Evolutionary conservation across 305 asterid genomes (phyloP), one percentile per base, ranked within the genome.

Genomic region (Fraxinus paxiana): DNA sequence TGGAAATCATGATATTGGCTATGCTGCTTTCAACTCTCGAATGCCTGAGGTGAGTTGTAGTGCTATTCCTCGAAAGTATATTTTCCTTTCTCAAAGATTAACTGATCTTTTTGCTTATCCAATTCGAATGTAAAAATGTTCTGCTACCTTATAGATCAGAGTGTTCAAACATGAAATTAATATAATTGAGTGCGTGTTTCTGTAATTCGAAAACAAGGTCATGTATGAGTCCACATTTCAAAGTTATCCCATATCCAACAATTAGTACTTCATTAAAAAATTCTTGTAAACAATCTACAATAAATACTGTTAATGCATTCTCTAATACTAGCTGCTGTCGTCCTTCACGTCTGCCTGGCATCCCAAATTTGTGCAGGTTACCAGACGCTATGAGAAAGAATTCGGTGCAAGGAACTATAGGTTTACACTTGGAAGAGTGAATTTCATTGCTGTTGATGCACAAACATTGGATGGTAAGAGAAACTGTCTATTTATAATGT

Each of bases 1-100:
- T 80, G 99, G 99, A 79, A 96, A 96, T 88, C 99, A 96, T 89
- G 99, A 96, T 82, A 88, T 85, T 26, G 98, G 98, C 34, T 96
- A 96, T 79, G 82, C 95, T 54, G 91, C 94, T 88, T 78, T 86
- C 81, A 87, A 84, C 89, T 87, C 95, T 28, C 92, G 56, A 30
- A 83, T 85, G 80, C 94, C 97, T 22, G 91, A 92, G 95, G 98
- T 96, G 84, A 41, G 79, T 78, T 56, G 69, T 22, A 15, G 8
- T 65, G n/a, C 56, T 69, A 43, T 61, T 69, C 38, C 22, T 30
- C 17, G 12, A 30, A 30, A 30, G 37, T 31, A 5, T 69, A 30
- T 15, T 69, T 69, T 69, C 41, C 38, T 69, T 69, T 69, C 38
- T 69, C 5, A 0, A 65, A 65, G 26, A 24, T 69, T 69, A 69